Conservation (phyloP, 1,284 basidiomycete genomes). For the Puccinia coronata region DNA sequence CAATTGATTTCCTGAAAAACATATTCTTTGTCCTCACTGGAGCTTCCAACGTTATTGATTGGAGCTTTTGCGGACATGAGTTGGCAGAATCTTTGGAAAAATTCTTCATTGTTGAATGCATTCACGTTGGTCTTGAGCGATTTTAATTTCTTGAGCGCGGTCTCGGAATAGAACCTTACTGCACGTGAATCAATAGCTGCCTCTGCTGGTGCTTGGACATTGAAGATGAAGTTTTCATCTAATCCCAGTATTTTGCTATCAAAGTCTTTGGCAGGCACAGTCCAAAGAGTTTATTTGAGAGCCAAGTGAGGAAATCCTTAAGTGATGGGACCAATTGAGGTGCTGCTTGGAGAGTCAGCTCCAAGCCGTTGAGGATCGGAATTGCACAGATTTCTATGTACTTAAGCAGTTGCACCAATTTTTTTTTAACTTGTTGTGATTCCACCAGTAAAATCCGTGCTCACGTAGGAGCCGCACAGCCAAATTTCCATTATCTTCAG, state of each 20-base stretch:
- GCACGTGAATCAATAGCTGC: constrained; percentile 56
- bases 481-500: not conserved
- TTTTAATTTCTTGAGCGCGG: constrained; percentile 70
- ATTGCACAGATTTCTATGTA: not conserved
- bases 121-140: constrained; percentile 79
- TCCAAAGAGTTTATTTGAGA: not conserved
- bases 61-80: constrained; percentile 68
- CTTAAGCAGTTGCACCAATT: not conserved
- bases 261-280: constrained; percentile 2
- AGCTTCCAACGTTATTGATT: constrained; percentile 56
- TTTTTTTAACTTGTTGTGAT: not conserved
- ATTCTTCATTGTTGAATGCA: constrained; percentile 80
- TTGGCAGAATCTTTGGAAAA: constrained; percentile 69
- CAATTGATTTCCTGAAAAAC: constrained; percentile 49
- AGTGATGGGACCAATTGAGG: not conserved
- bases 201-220: constrained; percentile 54
- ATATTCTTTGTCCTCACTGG: constrained; percentile 60
- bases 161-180: constrained; percentile 54
- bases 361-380: not conserved
- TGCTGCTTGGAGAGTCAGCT: not conserved
- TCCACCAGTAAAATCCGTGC: not conserved
- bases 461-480: not conserved
- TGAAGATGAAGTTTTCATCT: constrained; percentile 4
- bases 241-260: constrained; percentile 15
- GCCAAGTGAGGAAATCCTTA: not conserved